These are phyloP conservation scores for Diaporthe aspalathi DNA, from an alignment of 2,329 filamentous ascomycete genomes.

Conservation along the genomic window DNA sequence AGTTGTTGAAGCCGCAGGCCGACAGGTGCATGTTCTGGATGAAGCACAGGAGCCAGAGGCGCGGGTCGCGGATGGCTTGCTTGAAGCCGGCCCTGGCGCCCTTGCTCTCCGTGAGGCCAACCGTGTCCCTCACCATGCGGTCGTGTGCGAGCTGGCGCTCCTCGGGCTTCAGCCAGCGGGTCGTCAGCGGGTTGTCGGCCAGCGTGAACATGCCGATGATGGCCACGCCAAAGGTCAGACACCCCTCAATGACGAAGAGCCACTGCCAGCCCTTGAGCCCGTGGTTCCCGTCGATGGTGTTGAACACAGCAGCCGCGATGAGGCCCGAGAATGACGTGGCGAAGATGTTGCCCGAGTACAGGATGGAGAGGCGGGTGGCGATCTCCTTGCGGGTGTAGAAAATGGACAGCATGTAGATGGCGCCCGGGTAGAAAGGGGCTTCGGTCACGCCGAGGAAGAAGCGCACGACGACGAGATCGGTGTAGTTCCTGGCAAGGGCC, in stretches of 20 bases:
- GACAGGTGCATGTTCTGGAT: constrained; percentile 37
- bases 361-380: constrained; percentile 69
- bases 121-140: constrained; percentile 17
- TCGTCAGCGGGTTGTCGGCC: constrained; percentile 20
- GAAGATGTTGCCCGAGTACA: constrained; percentile 70
- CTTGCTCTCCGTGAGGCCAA: background rate
- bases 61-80: constrained; percentile 5
- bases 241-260: constrained; percentile 46
- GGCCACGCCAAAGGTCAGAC: constrained; percentile 46
- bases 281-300: constrained; percentile 59
- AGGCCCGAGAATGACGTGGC: constrained; percentile 76
- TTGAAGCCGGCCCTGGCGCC: constrained; percentile 6
- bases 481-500: constrained; percentile 54
- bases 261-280: constrained; percentile 55
- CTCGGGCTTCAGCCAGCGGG: constrained; percentile 20
- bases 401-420: constrained; percentile 64
- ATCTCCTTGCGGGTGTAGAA: constrained; percentile 77
- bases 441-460: constrained; percentile 57
- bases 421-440: constrained; percentile 52
- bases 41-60: constrained; percentile 23
- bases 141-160: constrained; percentile 23
- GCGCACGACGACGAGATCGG: constrained; percentile 54
- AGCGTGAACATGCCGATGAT: constrained; percentile 40
- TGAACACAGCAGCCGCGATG: constrained; percentile 71
- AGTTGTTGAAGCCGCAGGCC: constrained; percentile 12